phyloP scores from a whole-genome alignment of 2,329 filamentous ascomycete genomes.

The Calonectria leucothoes region DNA sequence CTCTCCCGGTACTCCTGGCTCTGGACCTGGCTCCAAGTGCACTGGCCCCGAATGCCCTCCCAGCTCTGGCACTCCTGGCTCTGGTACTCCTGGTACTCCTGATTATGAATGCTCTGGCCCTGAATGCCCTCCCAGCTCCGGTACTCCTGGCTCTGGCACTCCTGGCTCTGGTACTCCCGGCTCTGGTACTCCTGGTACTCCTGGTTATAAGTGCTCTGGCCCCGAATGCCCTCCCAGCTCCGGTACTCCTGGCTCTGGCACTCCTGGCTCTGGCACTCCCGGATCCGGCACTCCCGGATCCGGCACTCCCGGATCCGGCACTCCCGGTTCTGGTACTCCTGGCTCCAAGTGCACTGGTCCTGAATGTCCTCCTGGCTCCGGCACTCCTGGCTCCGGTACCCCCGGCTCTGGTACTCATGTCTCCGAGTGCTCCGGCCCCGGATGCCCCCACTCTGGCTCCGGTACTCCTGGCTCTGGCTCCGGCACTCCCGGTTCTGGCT shows the following conservation, averaged over 20 bases:
- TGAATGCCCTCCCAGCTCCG: neutral
- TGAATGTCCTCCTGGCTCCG: neutral
- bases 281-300: neutral
- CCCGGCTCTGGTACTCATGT: neutral
- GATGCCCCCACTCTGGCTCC: neutral
- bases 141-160: neutral
- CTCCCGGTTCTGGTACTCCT: conserved; percentile 9
- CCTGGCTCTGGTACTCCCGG: conserved; percentile 17
- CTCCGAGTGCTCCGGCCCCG: neutral
- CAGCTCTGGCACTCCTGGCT: neutral
- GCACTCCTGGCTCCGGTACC: neutral
- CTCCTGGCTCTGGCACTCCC: neutral
- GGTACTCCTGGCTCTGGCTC: no score
- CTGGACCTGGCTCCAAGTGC: neutral
- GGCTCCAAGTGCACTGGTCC: neutral
- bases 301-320: conserved; percentile 13
- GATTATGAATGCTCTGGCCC: no score
- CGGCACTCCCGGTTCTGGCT: neutral
- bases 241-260: neutral
- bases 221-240: neutral
- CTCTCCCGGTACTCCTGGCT: neutral
- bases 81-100: neutral
- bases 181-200: neutral
- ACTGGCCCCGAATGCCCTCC: neutral
- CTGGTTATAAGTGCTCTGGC: neutral